phyloP scores from a whole-genome alignment of 805 yeast genomes.

The Kazachstania viticola region DNA sequence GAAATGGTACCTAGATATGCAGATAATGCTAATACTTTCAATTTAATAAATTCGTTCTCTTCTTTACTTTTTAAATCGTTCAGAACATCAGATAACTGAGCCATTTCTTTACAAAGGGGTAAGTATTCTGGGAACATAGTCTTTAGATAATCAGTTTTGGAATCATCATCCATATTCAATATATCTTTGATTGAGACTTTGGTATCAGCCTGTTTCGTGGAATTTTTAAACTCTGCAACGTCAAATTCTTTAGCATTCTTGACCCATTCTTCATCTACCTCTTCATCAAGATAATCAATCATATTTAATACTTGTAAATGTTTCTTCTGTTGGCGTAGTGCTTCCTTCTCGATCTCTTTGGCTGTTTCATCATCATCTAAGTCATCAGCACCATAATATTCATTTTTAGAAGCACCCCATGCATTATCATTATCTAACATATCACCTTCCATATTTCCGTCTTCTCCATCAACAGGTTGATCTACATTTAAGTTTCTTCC shows the following conservation, averaged over 20 bases:
- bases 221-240: constrained; percentile 27
- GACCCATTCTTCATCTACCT: constrained; percentile 65
- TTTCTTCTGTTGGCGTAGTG: constrained; percentile 70
- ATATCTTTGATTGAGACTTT: constrained; percentile 33
- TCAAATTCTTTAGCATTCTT: constrained; percentile 42
- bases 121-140: constrained; percentile 72
- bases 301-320: constrained; percentile 66
- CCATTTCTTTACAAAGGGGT: constrained; percentile 59
- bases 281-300: constrained; percentile 68
- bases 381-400: constrained; percentile 45
- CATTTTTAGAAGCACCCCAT: constrained; percentile 35
- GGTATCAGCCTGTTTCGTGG: constrained; percentile 23
- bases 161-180: constrained; percentile 38
- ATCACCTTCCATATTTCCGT: constrained; percentile 19
- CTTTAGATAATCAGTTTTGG: constrained; percentile 41
- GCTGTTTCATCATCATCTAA: constrained; percentile 58
- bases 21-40: constrained; percentile 60
- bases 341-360: constrained; percentile 75
- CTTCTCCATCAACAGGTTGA: constrained; percentile 20
- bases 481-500: constrained; percentile 22
- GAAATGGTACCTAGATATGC: constrained; percentile 71
- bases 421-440: constrained; percentile 32
- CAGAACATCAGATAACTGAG: constrained; percentile 32
- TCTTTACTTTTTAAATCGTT: constrained; percentile 26
- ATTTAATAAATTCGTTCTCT: constrained; percentile 28